Conservation (phyloP, 495 filamentous ascomycete species). For the Neurospora sp. region DNA sequence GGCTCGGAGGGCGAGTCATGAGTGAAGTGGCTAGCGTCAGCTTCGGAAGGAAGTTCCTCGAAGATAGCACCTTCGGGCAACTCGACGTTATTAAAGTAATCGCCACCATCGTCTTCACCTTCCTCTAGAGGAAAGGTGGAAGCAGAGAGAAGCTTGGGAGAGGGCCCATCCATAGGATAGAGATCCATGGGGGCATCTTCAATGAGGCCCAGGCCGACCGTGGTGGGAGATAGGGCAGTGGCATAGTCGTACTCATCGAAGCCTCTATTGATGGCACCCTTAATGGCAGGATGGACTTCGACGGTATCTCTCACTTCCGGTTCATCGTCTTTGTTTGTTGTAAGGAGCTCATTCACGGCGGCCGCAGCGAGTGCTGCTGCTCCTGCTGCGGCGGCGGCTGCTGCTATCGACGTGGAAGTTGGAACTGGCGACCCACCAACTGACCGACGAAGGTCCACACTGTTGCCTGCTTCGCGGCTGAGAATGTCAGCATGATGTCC, state of each 20-base stretch:
- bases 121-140: conserved; percentile 2
- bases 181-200: conserved; percentile 16
- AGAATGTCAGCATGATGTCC: not conserved
- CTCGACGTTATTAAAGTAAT: not conserved
- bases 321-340: not conserved
- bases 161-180: conserved; percentile 12
- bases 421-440: not conserved
- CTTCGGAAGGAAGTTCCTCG: conserved; percentile 8
- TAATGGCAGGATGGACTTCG: not conserved
- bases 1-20: conserved; percentile 32
- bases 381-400: not conserved
- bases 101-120: conserved; percentile 1
- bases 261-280: not conserved
- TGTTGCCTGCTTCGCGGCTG: not conserved
- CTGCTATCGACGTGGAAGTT: not conserved
- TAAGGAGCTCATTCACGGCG: not conserved
- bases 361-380: not conserved
- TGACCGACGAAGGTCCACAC: not conserved
- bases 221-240: not conserved
- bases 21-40: conserved; percentile 19
- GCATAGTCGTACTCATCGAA: not conserved
- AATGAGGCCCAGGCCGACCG: conserved; percentile 18
- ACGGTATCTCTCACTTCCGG: not conserved
- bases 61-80: not conserved
- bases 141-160: conserved; percentile 17